Conservation (phyloP, 208 protist genomes). For the Crithidia brevicula region DNA sequence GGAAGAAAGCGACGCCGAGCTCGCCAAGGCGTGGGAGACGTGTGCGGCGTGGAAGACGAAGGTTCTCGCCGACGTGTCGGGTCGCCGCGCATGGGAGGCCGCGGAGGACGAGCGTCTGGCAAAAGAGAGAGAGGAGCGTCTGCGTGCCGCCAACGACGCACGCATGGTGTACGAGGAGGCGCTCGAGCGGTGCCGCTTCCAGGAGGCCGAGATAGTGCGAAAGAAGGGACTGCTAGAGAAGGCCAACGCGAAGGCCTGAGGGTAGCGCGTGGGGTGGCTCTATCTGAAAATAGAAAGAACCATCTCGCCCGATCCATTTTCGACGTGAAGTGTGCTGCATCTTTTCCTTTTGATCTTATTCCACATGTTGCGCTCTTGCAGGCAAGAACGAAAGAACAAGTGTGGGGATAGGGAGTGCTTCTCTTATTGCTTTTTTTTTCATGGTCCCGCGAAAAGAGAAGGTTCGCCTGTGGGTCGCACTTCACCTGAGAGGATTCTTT, state of each 20-base stretch:
- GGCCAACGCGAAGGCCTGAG: conserved; percentile 31
- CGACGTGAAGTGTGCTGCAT: neutral
- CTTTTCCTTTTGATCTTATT: neutral
- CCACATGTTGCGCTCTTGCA: too few relatives aligned
- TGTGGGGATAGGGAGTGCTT: too few relatives aligned
- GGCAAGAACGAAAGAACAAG: too few relatives aligned
- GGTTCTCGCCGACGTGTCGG: conserved; percentile 22
- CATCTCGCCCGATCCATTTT: too few relatives aligned
- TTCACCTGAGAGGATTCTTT: too few relatives aligned
- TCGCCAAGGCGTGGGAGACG: conserved; percentile 28
- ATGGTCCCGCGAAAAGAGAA: neutral
- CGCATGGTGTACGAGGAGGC: conserved; percentile 71
- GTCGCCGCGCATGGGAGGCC: conserved; percentile 18
- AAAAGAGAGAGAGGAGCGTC: conserved; percentile 70
- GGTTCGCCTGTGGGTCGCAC: neutral
- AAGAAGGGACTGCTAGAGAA: conserved; percentile 73
- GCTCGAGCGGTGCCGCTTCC: conserved; percentile 63
- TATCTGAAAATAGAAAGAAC: neutral
- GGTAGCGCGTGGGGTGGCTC: conserved; percentile 1
- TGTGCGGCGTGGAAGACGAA: conserved; percentile 32
- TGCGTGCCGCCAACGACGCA: conserved; percentile 76
- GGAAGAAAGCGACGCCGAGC: conserved; percentile 34
- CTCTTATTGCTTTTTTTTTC: neutral
- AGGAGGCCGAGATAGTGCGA: conserved; percentile 74
- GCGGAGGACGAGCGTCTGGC: conserved; percentile 72